Evolutionary conservation across 345 rosid genomes (phyloP).

Genomic region (Sapria himalayana): DNA sequence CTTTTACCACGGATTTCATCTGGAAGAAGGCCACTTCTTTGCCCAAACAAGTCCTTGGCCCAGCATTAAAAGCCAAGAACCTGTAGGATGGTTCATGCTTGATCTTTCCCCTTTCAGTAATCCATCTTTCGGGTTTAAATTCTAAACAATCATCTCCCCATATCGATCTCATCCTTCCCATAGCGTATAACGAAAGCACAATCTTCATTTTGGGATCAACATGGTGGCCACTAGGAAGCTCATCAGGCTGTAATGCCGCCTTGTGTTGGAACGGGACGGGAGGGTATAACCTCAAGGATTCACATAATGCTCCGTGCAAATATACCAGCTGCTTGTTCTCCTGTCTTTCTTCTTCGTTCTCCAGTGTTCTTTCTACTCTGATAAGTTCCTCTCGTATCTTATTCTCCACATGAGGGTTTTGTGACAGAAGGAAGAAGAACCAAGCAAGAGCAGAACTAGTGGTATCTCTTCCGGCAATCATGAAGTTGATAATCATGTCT

Average conservation of each 20-base stretch:
- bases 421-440: constrained; percentile 43
- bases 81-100: constrained; percentile 28
- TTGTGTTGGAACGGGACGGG: constrained; percentile 33
- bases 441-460: constrained; percentile 65
- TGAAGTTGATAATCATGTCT: constrained; percentile 42
- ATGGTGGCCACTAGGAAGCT: constrained; percentile 19
- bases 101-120: constrained; percentile 13
- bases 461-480: constrained; percentile 49
- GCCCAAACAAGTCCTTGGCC: constrained; percentile 45
- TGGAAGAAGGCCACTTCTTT: constrained; percentile 34
- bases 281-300: constrained; percentile 37
- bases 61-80: constrained; percentile 40
- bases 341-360: constrained; percentile 12
- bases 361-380: constrained; percentile 8
- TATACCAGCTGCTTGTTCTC: constrained; percentile 16
- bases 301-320: constrained; percentile 28
- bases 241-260: constrained; percentile 15
- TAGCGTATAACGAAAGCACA: constrained; percentile 12
- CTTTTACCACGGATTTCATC: constrained; percentile 26
- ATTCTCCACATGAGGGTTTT: constrained; percentile 17
- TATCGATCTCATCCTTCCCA: constrained; percentile 25
- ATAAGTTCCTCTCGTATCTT: constrained; percentile 23
- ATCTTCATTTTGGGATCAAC: constrained; percentile 12
- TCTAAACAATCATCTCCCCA: constrained; percentile 28
- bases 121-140: constrained; percentile 26